Conservation (phyloP, 352 stramenopile genomes). For the Phytophthora citrophthora region DNA sequence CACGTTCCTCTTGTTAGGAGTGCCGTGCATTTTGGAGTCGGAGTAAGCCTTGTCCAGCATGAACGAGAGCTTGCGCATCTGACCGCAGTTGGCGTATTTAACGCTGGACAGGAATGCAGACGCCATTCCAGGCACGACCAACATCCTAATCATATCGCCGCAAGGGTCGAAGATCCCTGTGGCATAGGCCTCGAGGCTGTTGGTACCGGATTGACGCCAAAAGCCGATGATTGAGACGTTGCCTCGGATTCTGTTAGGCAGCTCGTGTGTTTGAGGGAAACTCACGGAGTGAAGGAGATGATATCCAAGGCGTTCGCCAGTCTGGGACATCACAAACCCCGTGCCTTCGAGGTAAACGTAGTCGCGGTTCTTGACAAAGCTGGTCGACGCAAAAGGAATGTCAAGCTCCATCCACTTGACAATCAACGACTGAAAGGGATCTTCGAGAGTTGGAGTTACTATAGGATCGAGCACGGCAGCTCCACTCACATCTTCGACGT, state of each 20-base stretch:
- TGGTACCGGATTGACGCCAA: constrained; percentile 46
- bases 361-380: constrained; percentile 40
- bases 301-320: constrained; percentile 31
- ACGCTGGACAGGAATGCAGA: constrained; percentile 26
- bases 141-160: constrained; percentile 30
- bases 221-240: constrained; percentile 47
- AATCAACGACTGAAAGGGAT: constrained; percentile 31
- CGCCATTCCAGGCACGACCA: constrained; percentile 20
- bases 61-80: constrained; percentile 36
- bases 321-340: constrained; percentile 8
- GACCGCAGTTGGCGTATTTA: constrained; percentile 24
- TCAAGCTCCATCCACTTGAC: constrained; percentile 48
- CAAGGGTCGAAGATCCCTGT: constrained; percentile 31
- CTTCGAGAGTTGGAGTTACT: constrained; percentile 23
- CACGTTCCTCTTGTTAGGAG: not conserved
- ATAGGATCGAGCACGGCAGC: constrained; percentile 29
- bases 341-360: constrained; percentile 48
- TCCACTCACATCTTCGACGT: constrained; percentile 36
- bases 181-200: constrained; percentile 50
- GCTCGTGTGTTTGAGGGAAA: constrained; percentile 24
- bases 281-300: constrained; percentile 27
- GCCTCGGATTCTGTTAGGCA: constrained; percentile 42
- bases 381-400: constrained; percentile 30
- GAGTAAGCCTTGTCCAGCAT: not conserved
- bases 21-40: not conserved